Base-by-base conservation (phyloP, 1,284 basidiomycete genomes). In the Trametes hirsuta region DNA sequence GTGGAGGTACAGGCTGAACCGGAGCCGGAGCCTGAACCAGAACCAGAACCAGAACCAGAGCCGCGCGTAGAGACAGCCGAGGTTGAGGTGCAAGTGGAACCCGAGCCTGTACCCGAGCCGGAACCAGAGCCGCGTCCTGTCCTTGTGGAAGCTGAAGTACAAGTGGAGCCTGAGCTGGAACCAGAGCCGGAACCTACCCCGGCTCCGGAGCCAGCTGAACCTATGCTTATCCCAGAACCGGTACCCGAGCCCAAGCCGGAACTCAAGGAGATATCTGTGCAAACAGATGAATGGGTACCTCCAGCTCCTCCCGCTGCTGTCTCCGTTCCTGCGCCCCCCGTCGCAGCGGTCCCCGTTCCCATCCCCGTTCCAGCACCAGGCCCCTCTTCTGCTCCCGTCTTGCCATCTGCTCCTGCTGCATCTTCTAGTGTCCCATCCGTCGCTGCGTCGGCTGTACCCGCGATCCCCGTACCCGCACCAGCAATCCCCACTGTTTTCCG, bases 261-360 rank as follows among this genome's bases (percentile, higher is more conserved):
- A 64, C 73, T 84, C 36, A 85, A 80, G 69, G 91, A 93, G 64
- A 88, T 85, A 59, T 88, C 86, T 1, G 84, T 87, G 34, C 91
- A 94, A 75, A 94, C 91, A 2, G 92, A 94, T 59, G 80, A 81
- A 47, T 87, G 85, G 82, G 75, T 71, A n/a, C 81, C 84, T 18
- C 72, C 77, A 14, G 72, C 76, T 1, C 75, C 77, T 18, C 67
- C 75, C 15, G 41, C 81, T 8, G 70, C 77, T 12, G 71, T 75
- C 2, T 75, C 66, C 11, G 58, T 56, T 49, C 59, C 66, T 18
- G 64, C 66, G 15, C 35, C 72, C 0, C 66, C 70, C 1, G 62
- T 75, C 11, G 63, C 51, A 6, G 35, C 50, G 30, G 53, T 77
- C n/a, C 67, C 75, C 15, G 36, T 81, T 10, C 70, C 77, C 12